Conservation (phyloP, 108 stramenopile genomes). For the Cylindrotheca closterium region DNA sequence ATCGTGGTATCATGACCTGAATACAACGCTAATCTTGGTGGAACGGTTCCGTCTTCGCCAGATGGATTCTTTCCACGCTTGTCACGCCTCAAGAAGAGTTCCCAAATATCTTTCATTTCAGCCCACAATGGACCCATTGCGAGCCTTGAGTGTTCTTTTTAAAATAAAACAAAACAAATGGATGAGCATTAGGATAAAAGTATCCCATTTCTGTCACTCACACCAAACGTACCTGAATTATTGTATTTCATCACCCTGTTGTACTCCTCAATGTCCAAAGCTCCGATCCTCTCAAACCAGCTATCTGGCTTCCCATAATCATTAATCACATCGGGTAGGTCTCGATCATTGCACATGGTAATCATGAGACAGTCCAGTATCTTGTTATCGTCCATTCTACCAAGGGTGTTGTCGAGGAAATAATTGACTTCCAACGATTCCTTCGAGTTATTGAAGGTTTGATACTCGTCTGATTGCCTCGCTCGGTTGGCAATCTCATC, state of each 20-base stretch:
- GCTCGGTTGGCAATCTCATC: conserved; percentile 41
- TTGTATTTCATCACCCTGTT: conserved; percentile 25
- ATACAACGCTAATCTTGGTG: conserved; percentile 57
- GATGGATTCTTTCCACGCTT: conserved; percentile 9
- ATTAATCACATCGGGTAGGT: conserved; percentile 59
- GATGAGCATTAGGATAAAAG: not conserved
- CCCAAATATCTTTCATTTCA: conserved; percentile 64
- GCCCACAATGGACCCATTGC: conserved; percentile 67
- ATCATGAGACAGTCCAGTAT: conserved; percentile 87
- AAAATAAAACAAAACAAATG: not conserved
- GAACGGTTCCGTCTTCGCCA: not conserved
- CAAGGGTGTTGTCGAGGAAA: conserved; percentile 21
- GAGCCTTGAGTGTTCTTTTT: conserved; percentile 62
- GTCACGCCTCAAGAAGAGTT: conserved; percentile 30
- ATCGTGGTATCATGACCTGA: conserved; percentile 88
- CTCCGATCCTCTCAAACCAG: conserved; percentile 7
- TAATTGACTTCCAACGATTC: conserved; percentile 28
- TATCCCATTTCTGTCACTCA: too few species aligned
- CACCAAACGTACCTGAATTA: conserved; percentile 20
- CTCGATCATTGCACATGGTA: conserved; percentile 80
- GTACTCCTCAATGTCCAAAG: conserved; percentile 17
- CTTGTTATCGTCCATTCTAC: conserved; percentile 2
- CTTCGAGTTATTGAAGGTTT: conserved; percentile 31
- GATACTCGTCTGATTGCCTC: conserved; percentile 49
- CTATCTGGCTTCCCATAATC: conserved; percentile 45